Base-by-base conservation (phyloP, 225 moss, liverwort and hornwort genomes). In the Polytrichum formosum region DNA sequence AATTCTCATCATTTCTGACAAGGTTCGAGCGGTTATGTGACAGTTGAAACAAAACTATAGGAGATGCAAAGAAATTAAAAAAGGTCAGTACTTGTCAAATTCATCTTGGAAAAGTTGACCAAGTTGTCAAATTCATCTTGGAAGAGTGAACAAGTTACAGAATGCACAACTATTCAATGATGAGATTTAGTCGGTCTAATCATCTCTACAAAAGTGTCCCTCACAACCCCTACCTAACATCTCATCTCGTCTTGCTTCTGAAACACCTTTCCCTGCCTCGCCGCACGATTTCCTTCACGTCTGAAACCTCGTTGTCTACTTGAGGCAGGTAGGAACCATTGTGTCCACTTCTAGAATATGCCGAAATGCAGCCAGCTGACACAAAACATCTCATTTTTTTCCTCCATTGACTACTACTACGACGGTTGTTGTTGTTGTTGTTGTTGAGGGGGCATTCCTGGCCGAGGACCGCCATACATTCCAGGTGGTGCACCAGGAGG, bases 391-490 rank as follows among this genome's bases (percentile, higher is more conserved):
- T 27, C 7, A 23, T 20, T 28, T 28, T 18, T 28, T 19, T 29
- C 29, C 6, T 29, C 29, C 29, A 29, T 29, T 23, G 23, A 29
- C 5, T 29, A 28, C 71, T 71, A 61, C 31, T 23, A 62, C 68
- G 23, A 61, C 68, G 77, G 82, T 69, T 72, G 83, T 61, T 83
- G 87, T 28, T 72, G 83, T 61, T 83, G 87, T 28, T 78, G 83
- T 27, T 81, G 84, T 64, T 82, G 88, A 74, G 92, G 88, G 29
- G 93, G 88, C 95, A 95, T 90, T 53, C 92, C 91, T 33, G 91
- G 91, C n/a, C 95, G 90, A 26, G 94, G 94, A 67, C 95, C 91
- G 28, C 92, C 89, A 65, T 92, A 92, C 95, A 95, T 95, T 6
- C 95, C 92, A 53, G 95, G 92, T 56, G 88, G 85, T 19, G 82